Evolutionary conservation across 2,329 filamentous ascomycete species (phyloP).

Genomic region (Colletotrichum endophyticum): DNA sequence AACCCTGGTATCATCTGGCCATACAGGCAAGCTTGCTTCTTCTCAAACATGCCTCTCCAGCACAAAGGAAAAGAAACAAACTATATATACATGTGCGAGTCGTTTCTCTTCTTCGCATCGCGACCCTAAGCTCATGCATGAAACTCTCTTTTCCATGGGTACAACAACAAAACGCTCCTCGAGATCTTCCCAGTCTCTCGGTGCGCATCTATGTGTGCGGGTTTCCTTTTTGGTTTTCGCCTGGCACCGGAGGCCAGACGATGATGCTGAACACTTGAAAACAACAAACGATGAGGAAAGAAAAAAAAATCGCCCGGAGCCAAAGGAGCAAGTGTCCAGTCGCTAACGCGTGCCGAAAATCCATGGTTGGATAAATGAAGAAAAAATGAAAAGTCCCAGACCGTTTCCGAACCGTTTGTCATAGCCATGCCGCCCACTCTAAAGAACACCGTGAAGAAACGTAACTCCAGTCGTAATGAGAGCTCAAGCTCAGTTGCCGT

Average conservation of each 20-base stretch:
- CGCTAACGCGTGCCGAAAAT: slow-evolving; percentile 13
- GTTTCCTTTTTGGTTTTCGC: slow-evolving; percentile 15
- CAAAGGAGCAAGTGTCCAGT: slow-evolving; percentile 8
- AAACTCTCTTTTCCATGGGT: slow-evolving; percentile 13
- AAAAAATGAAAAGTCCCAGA: slow-evolving; percentile 16
- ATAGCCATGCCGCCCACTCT: slow-evolving; percentile 20
- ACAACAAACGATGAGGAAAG: not conserved
- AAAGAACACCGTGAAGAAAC: slow-evolving; percentile 20
- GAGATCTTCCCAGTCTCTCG: slow-evolving; percentile 16
- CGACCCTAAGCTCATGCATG: slow-evolving; percentile 19
- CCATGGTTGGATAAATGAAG: slow-evolving; percentile 15
- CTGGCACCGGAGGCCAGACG: slow-evolving; percentile 5
- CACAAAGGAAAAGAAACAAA: slow-evolving; percentile 20
- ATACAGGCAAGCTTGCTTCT: slow-evolving; percentile 5
- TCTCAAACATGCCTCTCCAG: slow-evolving; percentile 12
- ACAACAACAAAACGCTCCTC: not conserved
- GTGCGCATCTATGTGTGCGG: slow-evolving; percentile 14
- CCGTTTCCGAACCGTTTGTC: slow-evolving; percentile 11
- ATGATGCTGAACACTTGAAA: slow-evolving; percentile 16
- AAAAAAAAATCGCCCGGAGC: slow-evolving; percentile 5
- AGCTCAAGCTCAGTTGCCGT: slow-evolving; percentile 5
- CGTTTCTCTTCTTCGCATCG: slow-evolving; percentile 20
- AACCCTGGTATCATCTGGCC: slow-evolving; percentile 23
- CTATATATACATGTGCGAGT: slow-evolving; percentile 24
- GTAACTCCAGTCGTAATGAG: slow-evolving; percentile 21